Evolutionary conservation across 176 grass and related monocot species (phyloP).

Genomic region (Urochloa ruziziensis): DNA sequence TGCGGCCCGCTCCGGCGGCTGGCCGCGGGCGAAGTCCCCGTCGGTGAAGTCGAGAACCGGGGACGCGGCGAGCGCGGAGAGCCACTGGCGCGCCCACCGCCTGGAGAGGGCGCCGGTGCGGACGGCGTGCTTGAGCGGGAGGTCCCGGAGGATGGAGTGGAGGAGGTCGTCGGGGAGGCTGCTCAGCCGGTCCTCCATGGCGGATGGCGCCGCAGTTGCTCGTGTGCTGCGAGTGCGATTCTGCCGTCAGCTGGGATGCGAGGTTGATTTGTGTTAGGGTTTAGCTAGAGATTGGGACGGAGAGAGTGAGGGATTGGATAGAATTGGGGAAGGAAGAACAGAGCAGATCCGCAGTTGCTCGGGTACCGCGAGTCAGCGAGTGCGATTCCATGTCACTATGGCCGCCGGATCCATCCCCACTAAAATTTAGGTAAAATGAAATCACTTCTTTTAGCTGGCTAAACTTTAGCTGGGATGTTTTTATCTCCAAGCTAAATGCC

Average conservation of each 20-base stretch:
- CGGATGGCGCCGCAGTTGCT: neutral
- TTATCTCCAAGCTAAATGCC: too few relatives aligned
- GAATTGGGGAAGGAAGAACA: too few relatives aligned
- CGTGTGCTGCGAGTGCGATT: neutral
- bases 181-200: slow-evolving; percentile 46
- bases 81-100: slow-evolving; percentile 37
- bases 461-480: too few relatives aligned
- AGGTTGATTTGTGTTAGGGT: too few relatives aligned
- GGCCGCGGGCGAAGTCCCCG: slow-evolving; percentile 37
- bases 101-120: slow-evolving; percentile 47
- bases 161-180: slow-evolving; percentile 56
- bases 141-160: slow-evolving; percentile 34
- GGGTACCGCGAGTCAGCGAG: too few relatives aligned
- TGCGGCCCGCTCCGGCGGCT: slow-evolving; percentile 29
- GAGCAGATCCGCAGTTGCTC: too few relatives aligned
- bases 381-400: too few relatives aligned
- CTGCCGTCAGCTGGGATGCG: neutral
- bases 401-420: too few relatives aligned
- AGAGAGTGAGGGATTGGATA: too few relatives aligned
- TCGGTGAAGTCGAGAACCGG: slow-evolving; percentile 43
- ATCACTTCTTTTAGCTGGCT: too few relatives aligned
- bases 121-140: slow-evolving; percentile 47
- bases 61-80: slow-evolving; percentile 31
- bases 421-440: too few relatives aligned
- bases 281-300: too few relatives aligned